These are phyloP conservation scores for Penicillium diatomitis DNA, from an alignment of 495 filamentous ascomycete genomes.

Conservation along the genomic window DNA sequence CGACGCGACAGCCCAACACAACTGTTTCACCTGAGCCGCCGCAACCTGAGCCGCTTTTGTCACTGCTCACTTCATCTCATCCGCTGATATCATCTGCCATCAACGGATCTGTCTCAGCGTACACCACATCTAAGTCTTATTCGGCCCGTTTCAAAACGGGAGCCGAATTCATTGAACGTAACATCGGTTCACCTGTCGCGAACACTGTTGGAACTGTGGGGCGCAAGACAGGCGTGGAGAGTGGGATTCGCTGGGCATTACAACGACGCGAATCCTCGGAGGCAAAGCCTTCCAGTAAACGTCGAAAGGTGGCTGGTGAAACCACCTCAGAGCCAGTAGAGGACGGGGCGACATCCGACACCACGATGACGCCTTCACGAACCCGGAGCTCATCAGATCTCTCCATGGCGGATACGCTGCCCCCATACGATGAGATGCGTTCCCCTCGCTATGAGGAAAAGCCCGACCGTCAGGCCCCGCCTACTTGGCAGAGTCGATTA, in stretches of 20 bases:
- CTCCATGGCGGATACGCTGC: conserved; percentile 56
- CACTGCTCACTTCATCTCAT: conserved; percentile 70
- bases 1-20: conserved; percentile 19
- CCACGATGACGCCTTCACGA: conserved; percentile 5
- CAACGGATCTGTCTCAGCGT: conserved; percentile 70
- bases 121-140: conserved; percentile 75
- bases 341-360: conserved; percentile 25
- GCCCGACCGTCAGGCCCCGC: conserved; percentile 20
- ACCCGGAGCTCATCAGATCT: conserved; percentile 34
- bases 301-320: conserved; percentile 47
- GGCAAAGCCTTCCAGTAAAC: conserved; percentile 46
- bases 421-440: conserved; percentile 68
- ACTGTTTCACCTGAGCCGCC: conserved; percentile 17
- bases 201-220: conserved; percentile 75
- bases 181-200: conserved; percentile 68
- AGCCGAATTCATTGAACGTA: conserved; percentile 78
- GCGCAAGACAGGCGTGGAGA: conserved; percentile 74
- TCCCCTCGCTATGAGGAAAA: conserved; percentile 59
- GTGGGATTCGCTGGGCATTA: conserved; percentile 69
- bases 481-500: conserved; percentile 67
- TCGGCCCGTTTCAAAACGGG: conserved; percentile 74
- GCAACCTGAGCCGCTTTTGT: conserved; percentile 62
- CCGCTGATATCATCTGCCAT: conserved; percentile 73
- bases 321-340: conserved; percentile 30
- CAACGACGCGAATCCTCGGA: conserved; percentile 34